Base-by-base conservation (phyloP, 106 monocot species). In the Iris macrosiphon region DNA sequence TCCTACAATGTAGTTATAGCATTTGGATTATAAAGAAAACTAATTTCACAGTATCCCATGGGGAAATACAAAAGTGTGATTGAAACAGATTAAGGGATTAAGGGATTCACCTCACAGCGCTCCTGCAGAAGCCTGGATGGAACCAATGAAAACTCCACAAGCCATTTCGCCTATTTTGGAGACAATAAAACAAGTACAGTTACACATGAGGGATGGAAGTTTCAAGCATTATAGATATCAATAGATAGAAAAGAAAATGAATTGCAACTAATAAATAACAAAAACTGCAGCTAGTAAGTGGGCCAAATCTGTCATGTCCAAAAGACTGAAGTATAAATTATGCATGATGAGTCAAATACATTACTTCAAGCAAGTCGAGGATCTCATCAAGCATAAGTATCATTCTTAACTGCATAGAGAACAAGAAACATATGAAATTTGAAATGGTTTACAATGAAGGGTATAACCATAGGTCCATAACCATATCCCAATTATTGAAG, bases 101-200 rank as follows among this genome's bases (percentile, higher is more conserved):
- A 29, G 49, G 15, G 27, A 20, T 25, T 74, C 41, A 89, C 95
- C 79, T 98, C 98, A 43, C 98, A 98, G 23, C 98, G 86, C 58
- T 98, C 98, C 34, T 98, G 98, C 11, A 98, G 68, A 72, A 98
- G 66, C 74, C 83, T 86, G 28, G 69, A 61, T 43, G 78, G 75
- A 62, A 91, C 73, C 48, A 84, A 17, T 32, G 72, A 70, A 49
- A 72, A 75, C 17, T 98, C 98, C 41, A 85, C 98, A 35, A 98
- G 59, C 65, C 69, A 90, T 49, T 98, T 98, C 31, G 79, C 75
- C 95, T 96, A 34, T 44, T 55, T 16, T 21, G 38, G n/a, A 50
- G 5, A 46, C 31, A 31, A 27, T 8, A 18, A 49, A 37, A 45
- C 10, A 61, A 58, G 23, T 39, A 13, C 20, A 37, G 6, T 21